Evolutionary conservation across 2,329 filamentous ascomycete genomes (phyloP).

Genomic region (Volutella citrinella): DNA sequence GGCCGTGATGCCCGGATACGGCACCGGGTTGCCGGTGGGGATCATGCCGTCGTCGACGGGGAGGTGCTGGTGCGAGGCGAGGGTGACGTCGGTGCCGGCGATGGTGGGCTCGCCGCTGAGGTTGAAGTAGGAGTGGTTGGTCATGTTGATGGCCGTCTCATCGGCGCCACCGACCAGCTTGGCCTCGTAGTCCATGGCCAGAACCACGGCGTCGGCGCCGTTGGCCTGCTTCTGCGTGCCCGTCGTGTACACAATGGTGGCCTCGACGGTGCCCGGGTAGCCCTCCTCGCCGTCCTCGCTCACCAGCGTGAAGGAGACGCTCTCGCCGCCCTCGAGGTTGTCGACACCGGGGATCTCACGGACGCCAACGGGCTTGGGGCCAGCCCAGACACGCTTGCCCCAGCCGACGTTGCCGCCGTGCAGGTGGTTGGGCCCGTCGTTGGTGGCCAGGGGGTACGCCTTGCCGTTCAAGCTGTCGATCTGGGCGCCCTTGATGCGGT

Average conservation of each 20-base stretch:
- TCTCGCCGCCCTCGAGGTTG: conserved; percentile 59
- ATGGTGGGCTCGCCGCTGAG: conserved; percentile 51
- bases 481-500: conserved; percentile 71
- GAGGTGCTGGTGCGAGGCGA: conserved; percentile 64
- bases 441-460: conserved; percentile 67
- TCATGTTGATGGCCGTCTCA: conserved; percentile 91
- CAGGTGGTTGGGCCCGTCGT: conserved; percentile 74
- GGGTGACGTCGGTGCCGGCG: conserved; percentile 62
- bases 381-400: conserved; percentile 76
- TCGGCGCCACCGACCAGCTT: conserved; percentile 73
- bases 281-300: conserved; percentile 85
- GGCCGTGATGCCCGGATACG: conserved; percentile 63
- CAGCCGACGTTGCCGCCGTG: conserved; percentile 74
- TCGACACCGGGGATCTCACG: conserved; percentile 48
- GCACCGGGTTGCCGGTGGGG: conserved; percentile 64
- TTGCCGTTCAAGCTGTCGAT: conserved; percentile 71
- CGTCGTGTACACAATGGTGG: conserved; percentile 74
- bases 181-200: conserved; percentile 88
- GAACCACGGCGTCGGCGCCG: conserved; percentile 63
- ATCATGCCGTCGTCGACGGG: conserved; percentile 72
- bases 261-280: conserved; percentile 81
- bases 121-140: conserved; percentile 88
- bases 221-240: conserved; percentile 63
- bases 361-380: conserved; percentile 60
- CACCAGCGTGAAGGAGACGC: conserved; percentile 60